Base-by-base conservation (phyloP, 768 basidiomycete genomes). In the Baorangia bicolor region DNA sequence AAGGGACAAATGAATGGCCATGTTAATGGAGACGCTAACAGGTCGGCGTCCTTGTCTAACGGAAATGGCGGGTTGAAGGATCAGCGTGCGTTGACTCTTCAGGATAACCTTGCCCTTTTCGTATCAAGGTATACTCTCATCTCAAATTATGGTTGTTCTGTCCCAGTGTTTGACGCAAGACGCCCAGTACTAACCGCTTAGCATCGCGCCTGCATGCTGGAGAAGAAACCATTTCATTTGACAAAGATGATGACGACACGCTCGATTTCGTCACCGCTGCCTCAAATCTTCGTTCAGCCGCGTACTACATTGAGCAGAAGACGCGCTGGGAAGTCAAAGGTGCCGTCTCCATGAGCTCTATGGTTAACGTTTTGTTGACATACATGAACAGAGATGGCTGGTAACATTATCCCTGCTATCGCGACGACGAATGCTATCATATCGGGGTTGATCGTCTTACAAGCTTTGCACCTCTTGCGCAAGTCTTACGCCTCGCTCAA, bases 391-490 rank as follows among this genome's bases (percentile, higher is more conserved):
- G 95, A 98, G 73, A 98, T 98, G 92, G 97, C 97, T 0, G 97
- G 97, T 11, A 99, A 99, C 73, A 98, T 99, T 65, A 99, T 98
- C 60, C 97, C 97, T 7, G 97, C 97, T 1, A 98, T 99, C 64
- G 97, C 97, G 5, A 99, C 97, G 4, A 99, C 97, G 23, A 99
- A 99, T 69, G 97, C 97, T 11, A 92, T 99, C 71, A 86, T 98
- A 61, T 90, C 97, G 0, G 97, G 96, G 0, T 77, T 96, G 37
- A 94, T 98, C 67, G 94, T 98, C 23, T 80, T 98, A 42, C 95
- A 98, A 70, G 90, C 94, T 0, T 75, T 98, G 21, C 88, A 94
- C 54, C 78, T 97, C 40, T 78, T 98, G 34, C 86, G 84, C 35
- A 82, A 80, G 62, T 82, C 79, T 13, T 83, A 87, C 65, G 65